These are phyloP conservation scores for Candida gorgasii DNA, from an alignment of 805 yeast species.

Conservation along the genomic window DNA sequence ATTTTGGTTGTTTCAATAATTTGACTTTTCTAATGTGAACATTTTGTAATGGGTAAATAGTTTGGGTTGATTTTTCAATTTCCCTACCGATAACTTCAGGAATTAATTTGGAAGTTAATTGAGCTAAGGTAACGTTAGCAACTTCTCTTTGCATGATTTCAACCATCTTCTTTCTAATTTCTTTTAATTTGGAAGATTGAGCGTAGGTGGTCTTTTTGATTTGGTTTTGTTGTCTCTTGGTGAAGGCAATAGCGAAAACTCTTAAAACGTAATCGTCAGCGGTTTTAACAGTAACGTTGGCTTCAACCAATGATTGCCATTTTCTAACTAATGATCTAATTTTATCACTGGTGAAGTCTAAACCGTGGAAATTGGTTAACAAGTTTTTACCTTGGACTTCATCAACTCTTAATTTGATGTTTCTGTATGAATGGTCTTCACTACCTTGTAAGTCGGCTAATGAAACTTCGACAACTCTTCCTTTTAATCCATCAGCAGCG, in stretches of 20 bases:
- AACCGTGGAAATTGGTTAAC: slow-evolving; percentile 99
- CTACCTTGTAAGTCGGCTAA: slow-evolving; percentile 98
- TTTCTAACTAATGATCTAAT: slow-evolving; percentile 96
- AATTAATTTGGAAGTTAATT: slow-evolving; percentile 93
- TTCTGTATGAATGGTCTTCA: slow-evolving; percentile 98
- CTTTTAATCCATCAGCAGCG: slow-evolving; percentile 97
- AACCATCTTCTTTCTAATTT: slow-evolving; percentile 93
- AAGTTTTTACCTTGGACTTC: slow-evolving; percentile 99
- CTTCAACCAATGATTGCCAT: slow-evolving; percentile 98
- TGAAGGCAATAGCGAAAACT: slow-evolving; percentile 96
- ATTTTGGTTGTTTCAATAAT: slow-evolving; percentile 97
- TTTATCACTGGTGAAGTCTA: slow-evolving; percentile 97
- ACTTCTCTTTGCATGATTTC: slow-evolving; percentile 98
- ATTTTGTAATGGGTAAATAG: slow-evolving; percentile 96
- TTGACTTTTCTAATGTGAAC: slow-evolving; percentile 98
- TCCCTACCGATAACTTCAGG: slow-evolving; percentile 99
- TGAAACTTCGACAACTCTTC: slow-evolving; percentile 94
- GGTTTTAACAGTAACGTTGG: slow-evolving; percentile 97
- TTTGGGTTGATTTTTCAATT: slow-evolving; percentile 93
- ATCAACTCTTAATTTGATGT: slow-evolving; percentile 95
- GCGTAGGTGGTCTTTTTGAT: slow-evolving; percentile 97
- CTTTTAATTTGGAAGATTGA: slow-evolving; percentile 95
- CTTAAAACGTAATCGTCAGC: slow-evolving; percentile 96
- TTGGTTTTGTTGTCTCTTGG: slow-evolving; percentile 96
- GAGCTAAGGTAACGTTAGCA: slow-evolving; percentile 90